A percentile compares a stretch with the other conserved stretches of the same genome.
phyloP scores from a whole-genome alignment of 176 grass and related monocot species.

The Alopecurus myosuroides region DNA sequence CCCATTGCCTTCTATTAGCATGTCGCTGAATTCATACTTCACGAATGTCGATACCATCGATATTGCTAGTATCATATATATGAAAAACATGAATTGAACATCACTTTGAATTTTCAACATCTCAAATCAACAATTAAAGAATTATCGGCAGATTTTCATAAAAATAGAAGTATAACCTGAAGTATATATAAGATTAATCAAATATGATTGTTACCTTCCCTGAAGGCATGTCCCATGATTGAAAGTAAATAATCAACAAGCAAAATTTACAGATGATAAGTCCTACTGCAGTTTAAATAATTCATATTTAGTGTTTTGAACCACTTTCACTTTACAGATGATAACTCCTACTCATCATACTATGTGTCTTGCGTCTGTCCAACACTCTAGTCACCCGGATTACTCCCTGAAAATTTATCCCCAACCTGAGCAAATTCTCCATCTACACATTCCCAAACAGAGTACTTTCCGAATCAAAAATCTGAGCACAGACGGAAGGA shows the following conservation, averaged over 20 bases:
- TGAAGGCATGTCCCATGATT: not conserved
- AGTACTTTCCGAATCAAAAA: too few species aligned
- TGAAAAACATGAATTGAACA: constrained; percentile 33
- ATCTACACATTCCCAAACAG: too few species aligned
- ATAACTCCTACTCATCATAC: too few species aligned
- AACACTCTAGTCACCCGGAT: too few species aligned
- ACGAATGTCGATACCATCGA: constrained; percentile 82
- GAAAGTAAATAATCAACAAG: not conserved
- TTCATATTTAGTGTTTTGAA: not conserved
- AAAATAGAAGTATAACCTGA: not conserved
- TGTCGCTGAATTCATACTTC: constrained; percentile 94
- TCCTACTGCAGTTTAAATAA: not conserved
- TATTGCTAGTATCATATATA: constrained; percentile 93
- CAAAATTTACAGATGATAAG: not conserved
- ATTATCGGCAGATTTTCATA: not conserved
- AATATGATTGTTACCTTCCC: not conserved
- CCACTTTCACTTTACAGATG: not conserved
- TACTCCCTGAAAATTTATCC: too few species aligned
- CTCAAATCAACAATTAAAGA: not conserved
- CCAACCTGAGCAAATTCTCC: too few species aligned
- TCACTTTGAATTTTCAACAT: constrained; percentile 5
- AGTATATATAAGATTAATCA: constrained; percentile 3
- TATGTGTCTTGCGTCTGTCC: too few species aligned
- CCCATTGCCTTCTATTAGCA: constrained; percentile 99
- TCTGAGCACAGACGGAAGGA: too few species aligned